These are phyloP conservation scores for Pythium angustatum DNA, from an alignment of 352 stramenopile genomes.

Conservation along the genomic window DNA sequence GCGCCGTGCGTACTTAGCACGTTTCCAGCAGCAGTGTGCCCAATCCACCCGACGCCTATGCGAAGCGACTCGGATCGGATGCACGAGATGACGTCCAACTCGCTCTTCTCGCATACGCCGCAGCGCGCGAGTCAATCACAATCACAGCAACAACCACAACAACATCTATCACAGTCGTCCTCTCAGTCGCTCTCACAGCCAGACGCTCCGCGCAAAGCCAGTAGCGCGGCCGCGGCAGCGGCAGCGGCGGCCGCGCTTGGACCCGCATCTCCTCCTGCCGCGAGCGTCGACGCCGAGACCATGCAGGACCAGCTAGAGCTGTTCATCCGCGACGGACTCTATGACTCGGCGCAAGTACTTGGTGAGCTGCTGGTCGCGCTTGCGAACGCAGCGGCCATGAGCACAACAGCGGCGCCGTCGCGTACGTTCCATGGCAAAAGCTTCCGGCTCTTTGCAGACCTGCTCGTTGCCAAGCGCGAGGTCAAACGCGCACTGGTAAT, in stretches of 20 bases:
- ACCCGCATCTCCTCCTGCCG: no score
- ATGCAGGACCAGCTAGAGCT: conserved; percentile 67
- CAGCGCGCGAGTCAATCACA: conserved; percentile 15
- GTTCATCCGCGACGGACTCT: conserved; percentile 48
- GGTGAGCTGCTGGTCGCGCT: conserved; percentile 61
- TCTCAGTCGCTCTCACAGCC: conserved; percentile 12
- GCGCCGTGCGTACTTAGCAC: no score
- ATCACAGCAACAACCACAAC: conserved; percentile 13
- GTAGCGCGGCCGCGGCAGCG: not conserved
- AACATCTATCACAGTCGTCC: not conserved
- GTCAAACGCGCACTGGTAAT: conserved; percentile 74
- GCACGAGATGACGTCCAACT: conserved; percentile 24
- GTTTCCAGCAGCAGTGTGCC: no score
- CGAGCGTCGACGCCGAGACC: conserved; percentile 36
- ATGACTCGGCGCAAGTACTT: conserved; percentile 65
- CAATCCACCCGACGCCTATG: no score
- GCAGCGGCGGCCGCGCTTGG: not conserved
- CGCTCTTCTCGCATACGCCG: conserved; percentile 26
- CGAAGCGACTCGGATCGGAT: not conserved
- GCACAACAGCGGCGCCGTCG: conserved; percentile 4
- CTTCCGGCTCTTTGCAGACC: conserved; percentile 61
- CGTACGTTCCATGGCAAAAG: conserved; percentile 60
- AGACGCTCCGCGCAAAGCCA: conserved; percentile 17
- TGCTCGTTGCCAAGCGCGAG: conserved; percentile 67
- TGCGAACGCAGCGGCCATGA: conserved; percentile 31